These are phyloP conservation scores for Aspergillus asperescens DNA, from an alignment of 495 filamentous ascomycete genomes.

Conservation along the genomic window DNA sequence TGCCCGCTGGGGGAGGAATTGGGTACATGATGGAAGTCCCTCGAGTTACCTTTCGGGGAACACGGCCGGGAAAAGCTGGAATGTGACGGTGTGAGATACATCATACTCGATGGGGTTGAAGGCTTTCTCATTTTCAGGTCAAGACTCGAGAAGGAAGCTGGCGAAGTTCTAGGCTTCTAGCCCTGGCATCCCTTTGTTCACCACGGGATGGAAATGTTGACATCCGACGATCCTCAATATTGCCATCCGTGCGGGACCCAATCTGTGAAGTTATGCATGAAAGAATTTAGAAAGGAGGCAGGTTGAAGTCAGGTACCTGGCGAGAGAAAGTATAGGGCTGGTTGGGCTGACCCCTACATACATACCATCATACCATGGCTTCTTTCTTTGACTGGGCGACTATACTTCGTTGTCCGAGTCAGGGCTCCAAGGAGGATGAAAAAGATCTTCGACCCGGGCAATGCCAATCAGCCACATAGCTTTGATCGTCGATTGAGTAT, in stretches of 20 bases:
- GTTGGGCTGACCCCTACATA: slow-evolving; percentile 8
- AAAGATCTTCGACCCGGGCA: not conserved
- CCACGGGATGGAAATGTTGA: not conserved
- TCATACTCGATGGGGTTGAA: no score
- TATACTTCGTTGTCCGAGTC: not conserved
- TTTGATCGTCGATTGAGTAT: not conserved
- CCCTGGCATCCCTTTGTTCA: slow-evolving; percentile 7
- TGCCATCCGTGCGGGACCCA: slow-evolving; percentile 20
- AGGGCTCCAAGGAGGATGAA: not conserved
- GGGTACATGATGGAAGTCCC: slow-evolving; percentile 13
- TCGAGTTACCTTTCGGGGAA: slow-evolving; percentile 16
- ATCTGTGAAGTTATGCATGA: slow-evolving; percentile 16
- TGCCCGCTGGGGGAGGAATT: not conserved
- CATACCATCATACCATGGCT: slow-evolving; percentile 7
- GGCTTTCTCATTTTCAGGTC: no score
- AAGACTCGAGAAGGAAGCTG: no score
- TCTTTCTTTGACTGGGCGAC: not conserved
- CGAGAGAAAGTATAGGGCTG: slow-evolving; percentile 8
- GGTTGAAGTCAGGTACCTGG: not conserved
- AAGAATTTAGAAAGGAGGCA: slow-evolving; percentile 4
- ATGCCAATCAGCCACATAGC: slow-evolving; percentile 1
- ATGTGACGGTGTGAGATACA: slow-evolving; percentile 19
- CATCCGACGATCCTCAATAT: slow-evolving; percentile 7
- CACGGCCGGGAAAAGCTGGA: slow-evolving; percentile 17
- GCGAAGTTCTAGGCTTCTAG: not conserved